Percentiles rank a stretch among this genome's conserved stretches.
phyloP scores from a whole-genome alignment of 2,329 filamentous ascomycete genomes.

The Hyphodiscus sp. region DNA sequence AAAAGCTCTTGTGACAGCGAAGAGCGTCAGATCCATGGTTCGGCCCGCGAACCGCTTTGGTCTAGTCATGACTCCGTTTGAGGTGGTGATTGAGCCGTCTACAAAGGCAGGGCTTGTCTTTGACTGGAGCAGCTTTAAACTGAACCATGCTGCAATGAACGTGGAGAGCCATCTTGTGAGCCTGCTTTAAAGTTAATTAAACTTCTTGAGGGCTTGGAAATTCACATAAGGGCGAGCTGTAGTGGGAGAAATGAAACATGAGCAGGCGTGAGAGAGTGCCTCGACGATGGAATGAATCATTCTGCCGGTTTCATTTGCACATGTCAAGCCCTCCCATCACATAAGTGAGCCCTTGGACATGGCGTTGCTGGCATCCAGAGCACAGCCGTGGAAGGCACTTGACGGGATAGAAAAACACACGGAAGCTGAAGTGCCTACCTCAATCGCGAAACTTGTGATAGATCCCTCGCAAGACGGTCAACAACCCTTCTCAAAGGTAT shows the following conservation, averaged over 20 bases:
- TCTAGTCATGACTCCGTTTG: constrained; percentile 22
- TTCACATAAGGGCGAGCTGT: neutral
- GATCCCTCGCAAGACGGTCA: constrained; percentile 15
- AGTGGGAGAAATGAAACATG: neutral
- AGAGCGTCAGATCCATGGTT: constrained; percentile 78
- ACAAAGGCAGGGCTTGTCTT: constrained; percentile 40
- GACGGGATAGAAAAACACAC: neutral
- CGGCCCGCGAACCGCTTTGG: constrained; percentile 50
- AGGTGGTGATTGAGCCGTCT: constrained; percentile 31
- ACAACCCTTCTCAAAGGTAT: constrained; percentile 29
- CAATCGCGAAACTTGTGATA: constrained; percentile 25
- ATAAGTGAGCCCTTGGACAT: neutral
- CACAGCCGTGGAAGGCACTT: neutral
- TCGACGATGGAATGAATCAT: neutral
- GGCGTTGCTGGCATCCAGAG: neutral
- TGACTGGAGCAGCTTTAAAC: constrained; percentile 51
- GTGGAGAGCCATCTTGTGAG: constrained; percentile 50
- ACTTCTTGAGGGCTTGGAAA: neutral
- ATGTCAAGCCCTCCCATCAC: neutral
- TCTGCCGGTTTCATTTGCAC: neutral
- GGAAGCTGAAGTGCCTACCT: constrained; percentile 13
- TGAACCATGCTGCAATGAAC: constrained; percentile 52
- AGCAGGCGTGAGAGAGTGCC: neutral
- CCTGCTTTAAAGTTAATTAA: constrained; percentile 32
- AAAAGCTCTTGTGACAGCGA: constrained; percentile 63